Conservation (phyloP, 2,329 filamentous ascomycete genomes). For the Dendryphion nanum region DNA sequence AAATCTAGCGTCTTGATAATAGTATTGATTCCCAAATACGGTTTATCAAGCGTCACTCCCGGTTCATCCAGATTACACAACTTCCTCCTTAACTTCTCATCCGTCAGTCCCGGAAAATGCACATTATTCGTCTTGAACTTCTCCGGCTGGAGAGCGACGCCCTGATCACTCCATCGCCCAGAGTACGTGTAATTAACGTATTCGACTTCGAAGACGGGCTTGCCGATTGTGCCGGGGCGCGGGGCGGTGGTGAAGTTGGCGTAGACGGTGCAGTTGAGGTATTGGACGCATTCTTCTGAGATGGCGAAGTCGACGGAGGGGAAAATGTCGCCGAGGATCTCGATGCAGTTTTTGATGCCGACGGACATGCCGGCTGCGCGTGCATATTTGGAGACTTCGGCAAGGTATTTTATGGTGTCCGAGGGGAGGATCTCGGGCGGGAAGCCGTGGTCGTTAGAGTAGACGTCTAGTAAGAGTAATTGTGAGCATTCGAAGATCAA, state of each 20-base stretch:
- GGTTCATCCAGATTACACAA: slow-evolving; percentile 19
- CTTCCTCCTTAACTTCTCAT: slow-evolving; percentile 18
- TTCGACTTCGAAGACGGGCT: slow-evolving; percentile 25
- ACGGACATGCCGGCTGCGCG: slow-evolving; percentile 18
- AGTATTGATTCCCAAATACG: slow-evolving; percentile 21
- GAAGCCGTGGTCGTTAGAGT: slow-evolving; percentile 22
- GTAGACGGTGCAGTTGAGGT: slow-evolving; percentile 20
- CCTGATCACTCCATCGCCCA: slow-evolving; percentile 14
- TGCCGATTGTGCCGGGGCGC: slow-evolving; percentile 9
- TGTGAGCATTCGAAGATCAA: slow-evolving; percentile 1
- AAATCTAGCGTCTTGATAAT: slow-evolving; percentile 19
- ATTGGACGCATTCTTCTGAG: slow-evolving; percentile 22
- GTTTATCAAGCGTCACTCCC: slow-evolving; percentile 12
- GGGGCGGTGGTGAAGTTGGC: slow-evolving; percentile 21
- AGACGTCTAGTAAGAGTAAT: slow-evolving; percentile 14
- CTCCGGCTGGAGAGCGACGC: slow-evolving; percentile 14
- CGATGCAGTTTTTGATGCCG: slow-evolving; percentile 24
- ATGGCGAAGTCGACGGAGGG: slow-evolving; percentile 23
- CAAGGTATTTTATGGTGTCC: slow-evolving; percentile 17
- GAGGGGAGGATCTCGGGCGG: slow-evolving; percentile 13
- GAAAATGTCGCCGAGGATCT: slow-evolving; percentile 23
- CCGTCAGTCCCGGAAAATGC: slow-evolving; percentile 15
- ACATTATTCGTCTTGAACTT: slow-evolving; percentile 15
- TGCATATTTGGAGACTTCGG: slow-evolving; percentile 17
- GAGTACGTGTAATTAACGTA: slow-evolving; percentile 21